Base-by-base conservation (phyloP, 257 asterid species). In the Solanum verrucosum region DNA sequence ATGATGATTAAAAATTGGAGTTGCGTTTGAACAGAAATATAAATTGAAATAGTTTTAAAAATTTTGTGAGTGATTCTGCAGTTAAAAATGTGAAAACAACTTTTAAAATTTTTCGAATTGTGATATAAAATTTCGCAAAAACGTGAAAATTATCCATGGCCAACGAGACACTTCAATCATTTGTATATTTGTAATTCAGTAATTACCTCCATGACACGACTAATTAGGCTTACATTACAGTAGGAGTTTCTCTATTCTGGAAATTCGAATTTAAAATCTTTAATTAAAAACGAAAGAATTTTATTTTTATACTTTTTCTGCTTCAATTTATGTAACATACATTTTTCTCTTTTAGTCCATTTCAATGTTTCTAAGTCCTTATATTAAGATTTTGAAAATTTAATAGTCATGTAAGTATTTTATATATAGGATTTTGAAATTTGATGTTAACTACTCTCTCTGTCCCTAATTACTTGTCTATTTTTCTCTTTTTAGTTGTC, bases 211-310 rank as follows among this genome's bases (percentile, higher is more conserved):
- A 5, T 2, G 18, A 65, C 25, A n/a, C 15, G 73, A 5, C 73
- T 67, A 11, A 67, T 67, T 13, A 6, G 20, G 5, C 35, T 27
- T 27, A 5, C 74, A 5, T 27, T 27, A 5, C 74, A 5, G 20
- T 67, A 27, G 1, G 35, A 67, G 5, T 67, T 67, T 67, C 18
- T 67, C 73, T 15, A 25, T 27, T 67, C 9, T 5, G 2, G 8
- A 12, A 67, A 67, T 67, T 67, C 0, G 9, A 67, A 67, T 27
- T 67, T 67, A 67, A 67, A 67, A 67, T 11, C 2, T 4, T 25
- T 67, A 1, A 25, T 67, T 25, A 5, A 25, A 67, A 12, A n/a
- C 0, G 0, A 11, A 9, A 1, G 0, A 11, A 5, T 65, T 65
- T n/a, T 6, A 65, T 25, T 10, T 1, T 9, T 23, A 23, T 63